These are phyloP conservation scores for Podaxis sp. DNA, from an alignment of 768 basidiomycete genomes.

Conservation along the genomic window DNA sequence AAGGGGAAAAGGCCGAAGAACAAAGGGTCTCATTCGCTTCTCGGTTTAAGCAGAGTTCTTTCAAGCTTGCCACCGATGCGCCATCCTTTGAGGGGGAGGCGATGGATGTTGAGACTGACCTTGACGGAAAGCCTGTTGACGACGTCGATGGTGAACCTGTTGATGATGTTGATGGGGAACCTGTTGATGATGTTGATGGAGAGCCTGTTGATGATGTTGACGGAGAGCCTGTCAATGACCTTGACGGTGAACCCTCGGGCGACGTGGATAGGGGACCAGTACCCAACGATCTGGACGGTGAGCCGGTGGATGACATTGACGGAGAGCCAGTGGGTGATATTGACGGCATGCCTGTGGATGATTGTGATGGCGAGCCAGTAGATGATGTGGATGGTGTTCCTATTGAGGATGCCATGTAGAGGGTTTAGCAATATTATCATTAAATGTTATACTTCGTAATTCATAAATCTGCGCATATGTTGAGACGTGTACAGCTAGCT, in stretches of 20 bases:
- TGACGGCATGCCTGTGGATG: slow-evolving; percentile 41
- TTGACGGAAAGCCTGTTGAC: slow-evolving; percentile 23
- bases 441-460: slow-evolving; percentile 3
- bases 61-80: slow-evolving; percentile 60
- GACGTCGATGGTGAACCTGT: slow-evolving; percentile 38
- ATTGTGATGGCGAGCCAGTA: slow-evolving; percentile 3
- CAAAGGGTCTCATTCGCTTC: slow-evolving; percentile 36
- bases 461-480: slow-evolving; percentile 17
- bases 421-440: slow-evolving; percentile 15
- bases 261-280: slow-evolving; percentile 29
- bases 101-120: not conserved
- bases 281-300: slow-evolving; percentile 32
- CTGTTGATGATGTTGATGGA: slow-evolving; percentile 25
- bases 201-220: slow-evolving; percentile 33
- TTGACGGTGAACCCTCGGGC: slow-evolving; percentile 48
- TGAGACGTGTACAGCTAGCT: slow-evolving; percentile 25
- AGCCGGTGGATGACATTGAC: slow-evolving; percentile 39
- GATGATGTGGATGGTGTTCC: slow-evolving; percentile 48
- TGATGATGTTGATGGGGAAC: slow-evolving; percentile 29
- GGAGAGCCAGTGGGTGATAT: slow-evolving; percentile 37
- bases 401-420: slow-evolving; percentile 28
- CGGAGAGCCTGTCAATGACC: slow-evolving; percentile 40
- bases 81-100: slow-evolving; percentile 13
- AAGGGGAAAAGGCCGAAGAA: slow-evolving; percentile 15
- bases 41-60: slow-evolving; percentile 76